Evolutionary conservation across 2,329 filamentous ascomycete species (phyloP), one percentile per base, ranked within the genome.

Genomic region (Mycosphaerella sp.): DNA sequence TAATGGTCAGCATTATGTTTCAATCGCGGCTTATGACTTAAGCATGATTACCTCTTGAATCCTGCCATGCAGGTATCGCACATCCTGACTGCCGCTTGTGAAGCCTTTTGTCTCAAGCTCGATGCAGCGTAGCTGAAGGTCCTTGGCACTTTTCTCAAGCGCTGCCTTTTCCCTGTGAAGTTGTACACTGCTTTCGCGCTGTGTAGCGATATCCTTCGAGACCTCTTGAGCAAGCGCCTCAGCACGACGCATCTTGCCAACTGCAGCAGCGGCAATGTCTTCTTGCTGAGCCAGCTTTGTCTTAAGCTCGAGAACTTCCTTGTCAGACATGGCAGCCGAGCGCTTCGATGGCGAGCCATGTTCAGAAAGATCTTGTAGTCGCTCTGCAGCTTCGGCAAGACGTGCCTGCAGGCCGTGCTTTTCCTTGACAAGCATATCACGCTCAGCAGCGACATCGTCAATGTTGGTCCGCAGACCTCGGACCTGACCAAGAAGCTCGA

Each of bases 51-150:
- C 90, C 79, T 97, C 91, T 74, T 96, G 89, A 59, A 98, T 89
- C 44, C 91, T 82, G 65, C 89, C 91, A 71, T 96, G 87, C 64
- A 97, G 72, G 74, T 96, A 97, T 65, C 93, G 86, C 60, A 97
- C 88, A 70, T 97, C 91, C 64, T 95, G 89, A 68, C 90, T 95
- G 18, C 87, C 87, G 59, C 85, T 94, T 16, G 90, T 93, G 72
- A 95, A 97, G 47, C 90, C 89, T 75, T 97, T 97, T 39, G 93
- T 97, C 73, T 98, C 91, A 7, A 97, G 78, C 67, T 97, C 93
- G 46, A 98, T 85, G 50, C 95, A 81, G 65, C 84, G 84, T 47
- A 97, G 80, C 70, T 97, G 91, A 21, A 91, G 78, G 68, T 98
- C 91, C 68, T 90, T 95, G 44, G 95, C 76, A 49, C 80, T 82